Evolutionary conservation across 495 filamentous ascomycete species (phyloP), one percentile per base, ranked within the genome.

Genomic region (Aspergillus nidulans): DNA sequence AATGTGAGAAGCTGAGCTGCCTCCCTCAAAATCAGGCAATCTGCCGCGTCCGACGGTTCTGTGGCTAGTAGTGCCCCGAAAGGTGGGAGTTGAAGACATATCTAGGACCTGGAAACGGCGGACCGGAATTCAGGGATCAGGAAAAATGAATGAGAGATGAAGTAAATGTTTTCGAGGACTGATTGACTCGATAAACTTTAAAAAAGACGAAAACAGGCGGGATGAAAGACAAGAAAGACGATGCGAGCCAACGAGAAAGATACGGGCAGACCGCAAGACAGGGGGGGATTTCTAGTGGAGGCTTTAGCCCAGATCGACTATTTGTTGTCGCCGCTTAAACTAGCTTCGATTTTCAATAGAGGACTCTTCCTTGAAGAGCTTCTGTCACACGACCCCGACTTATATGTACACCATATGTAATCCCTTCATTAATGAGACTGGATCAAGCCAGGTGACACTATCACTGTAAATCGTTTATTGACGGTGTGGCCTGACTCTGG

Each of bases 1-100:
- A 62, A 96, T 96, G 67, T 78, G 83, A 26, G 89, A 94, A 48
- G 76, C 67, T 30, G 89, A 82, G 70, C 81, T 88, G 12, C 81
- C 83, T 58, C 81, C 83, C 58, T 77, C 75, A 65, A 90, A 91
- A 52, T 79, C 72, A 57, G 87, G 87, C 56, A 85, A 74, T 61
- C 81, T 80, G 53, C 83, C 84, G 70, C 90, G 80, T 52, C 80
- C 75, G 60, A 74, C 72, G n/a, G 73, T 74, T 61, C 71, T 75
- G 62, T 76, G 63, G 54, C 54, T 75, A 63, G 64, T 61, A 50
- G 71, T 75, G 55, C 73, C 73, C 59, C 69, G 67, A 68, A 72
- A 76, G 52, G 75, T 76, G 52, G 77, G 82, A 44, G 82, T 73
- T 58, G 79, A 72, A 63, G 84, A 86, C 84, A 86, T 87, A 43